Base-by-base conservation (phyloP, 176 grass and related monocot genomes). In the Aegilops longissima region DNA sequence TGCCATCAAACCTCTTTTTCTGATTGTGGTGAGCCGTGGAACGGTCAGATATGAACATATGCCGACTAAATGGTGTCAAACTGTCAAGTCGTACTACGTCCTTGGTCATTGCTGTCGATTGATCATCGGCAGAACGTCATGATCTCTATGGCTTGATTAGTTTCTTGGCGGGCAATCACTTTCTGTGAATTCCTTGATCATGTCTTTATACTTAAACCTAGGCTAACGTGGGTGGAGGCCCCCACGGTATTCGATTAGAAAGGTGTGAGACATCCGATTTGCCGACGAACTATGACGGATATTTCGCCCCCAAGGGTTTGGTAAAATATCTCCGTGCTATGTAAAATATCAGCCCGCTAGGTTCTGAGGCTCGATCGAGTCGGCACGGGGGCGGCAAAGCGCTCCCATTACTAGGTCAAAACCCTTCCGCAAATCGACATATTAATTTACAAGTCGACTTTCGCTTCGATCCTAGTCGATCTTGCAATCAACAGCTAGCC, bases 1-100 rank as follows among this genome's bases (percentile, higher is more conserved):
- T 47, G 44, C 44, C 44, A 47, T 13, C 12, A 47, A 47, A 47
- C 44, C 3, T 56, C 52, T 3, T 58, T 58, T 58, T 58, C 54
- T 58, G 54, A 21, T 58, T 54, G 51, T 8, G 20, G 34, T 81
- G 82, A 89, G 30, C 87, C 74, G 74, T 72, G 75, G 62, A 21
- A 21, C 39, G 13, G 47, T 69, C 25, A 81, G 69, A 14, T 65
- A 80, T 34, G 25, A 66, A 45, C 58, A 67, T 61, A 85, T 81
- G 84, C 84, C 80, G 88, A 90, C 84, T 86, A 47, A 79, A 79
- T 31, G 71, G 78, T 63, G 74, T 4, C 30, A 27, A 8, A 52
- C 14, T 33, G 73, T 76, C 73, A 76, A 29, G 44, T 76, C 73
- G 27, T 9, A 14, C 20, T 9, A 34, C 18, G 5, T 61, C 27